Evolutionary conservation across 306 rosid species (phyloP), one percentile per base, ranked within the genome.

Genomic region (Vigna radiata): DNA sequence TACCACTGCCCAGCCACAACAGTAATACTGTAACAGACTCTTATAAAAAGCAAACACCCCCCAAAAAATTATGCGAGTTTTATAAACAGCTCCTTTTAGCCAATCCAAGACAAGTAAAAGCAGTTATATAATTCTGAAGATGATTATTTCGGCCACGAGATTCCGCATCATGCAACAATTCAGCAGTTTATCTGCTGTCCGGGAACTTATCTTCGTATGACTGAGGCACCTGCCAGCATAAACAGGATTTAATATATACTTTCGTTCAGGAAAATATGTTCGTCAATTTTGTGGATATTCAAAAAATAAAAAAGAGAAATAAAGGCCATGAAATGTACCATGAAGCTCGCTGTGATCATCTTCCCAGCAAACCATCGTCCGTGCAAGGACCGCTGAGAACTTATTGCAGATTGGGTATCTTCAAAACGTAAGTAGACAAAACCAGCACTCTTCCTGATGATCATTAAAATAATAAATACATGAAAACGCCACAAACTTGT

Each of bases 291-390:
- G 65, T 70, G 14, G 5, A 79, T n/a, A 77, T 14, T 27, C 4
- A 33, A 14, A 65, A 60, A 76, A 65, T n/a, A 9, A 53, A 77
- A 81, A 41, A 41, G 54, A 29, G 50, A 62, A 79, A 72, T 67
- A 47, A 76, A 60, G 64, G n/a, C 31, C 8, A 46, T 23, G 59
- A 54, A 27, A 68, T 43, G 68, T 87, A 94, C 98, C 98, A 94
- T 89, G 79, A 71, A 92, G 62, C 92, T 84, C 31, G 98, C 96
- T 15, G 92, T 90, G 50, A 95, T 92, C 97, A 95, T 92, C 87
- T 95, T 92, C 82, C 97, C 99, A 29, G 99, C 99, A 87, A 95
- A 95, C 99, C 99, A 95, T 87, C 99, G 86, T 65, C 98, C 99
- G 79, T 95, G 93, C 69, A 95, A 93, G 79, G 96, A 89, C 41